These are phyloP conservation scores for Syzygium syzygioides DNA, from an alignment of 441 rosid species.

Conservation along the genomic window DNA sequence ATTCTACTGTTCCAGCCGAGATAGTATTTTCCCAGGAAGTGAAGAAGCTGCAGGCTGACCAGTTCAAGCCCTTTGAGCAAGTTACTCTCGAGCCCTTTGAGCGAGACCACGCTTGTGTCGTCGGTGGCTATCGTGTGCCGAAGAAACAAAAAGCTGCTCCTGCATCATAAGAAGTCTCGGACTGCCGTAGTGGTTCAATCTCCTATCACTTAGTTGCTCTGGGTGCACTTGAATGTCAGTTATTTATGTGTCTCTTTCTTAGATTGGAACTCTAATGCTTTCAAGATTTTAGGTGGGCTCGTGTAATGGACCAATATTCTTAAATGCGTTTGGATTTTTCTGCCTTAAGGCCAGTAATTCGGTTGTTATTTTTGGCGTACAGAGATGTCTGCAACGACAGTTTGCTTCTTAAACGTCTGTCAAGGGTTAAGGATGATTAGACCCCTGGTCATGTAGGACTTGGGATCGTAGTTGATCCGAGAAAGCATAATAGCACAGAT, in stretches of 20 bases:
- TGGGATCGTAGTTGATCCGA: background rate
- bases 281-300: background rate
- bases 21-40: conserved; percentile 80
- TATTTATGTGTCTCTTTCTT: background rate
- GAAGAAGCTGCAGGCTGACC: conserved; percentile 71
- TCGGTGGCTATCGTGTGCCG: conserved; percentile 77
- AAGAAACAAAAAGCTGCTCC: conserved; percentile 56
- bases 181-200: background rate
- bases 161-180: background rate
- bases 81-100: conserved; percentile 94
- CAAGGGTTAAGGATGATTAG: background rate
- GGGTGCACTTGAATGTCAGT: background rate
- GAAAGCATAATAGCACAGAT: background rate
- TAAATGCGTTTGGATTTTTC: background rate
- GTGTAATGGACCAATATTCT: background rate
- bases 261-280: background rate
- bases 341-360: background rate
- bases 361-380: background rate
- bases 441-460: background rate
- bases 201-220: background rate
- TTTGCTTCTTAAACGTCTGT: background rate
- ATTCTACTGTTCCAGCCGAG: conserved; percentile 79
- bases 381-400: background rate
- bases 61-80: conserved; percentile 84
- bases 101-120: conserved; percentile 93